Conservation (phyloP, 2,329 filamentous ascomycete genomes). For the Monilinia polystroma region DNA sequence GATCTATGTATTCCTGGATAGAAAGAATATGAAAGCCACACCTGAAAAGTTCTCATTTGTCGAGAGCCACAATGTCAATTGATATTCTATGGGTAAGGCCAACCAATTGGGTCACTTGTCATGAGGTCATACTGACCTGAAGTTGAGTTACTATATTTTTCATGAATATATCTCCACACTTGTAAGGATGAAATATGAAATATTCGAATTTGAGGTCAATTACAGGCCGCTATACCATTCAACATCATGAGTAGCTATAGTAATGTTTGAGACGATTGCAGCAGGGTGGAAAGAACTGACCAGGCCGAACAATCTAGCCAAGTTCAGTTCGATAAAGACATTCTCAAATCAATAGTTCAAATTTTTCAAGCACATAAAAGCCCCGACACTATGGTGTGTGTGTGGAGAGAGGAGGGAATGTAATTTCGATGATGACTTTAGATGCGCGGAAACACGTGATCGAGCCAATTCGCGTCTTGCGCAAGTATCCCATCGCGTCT, state of each 20-base stretch:
- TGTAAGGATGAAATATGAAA: neutral
- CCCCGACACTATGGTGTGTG: neutral
- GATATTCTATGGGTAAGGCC: neutral
- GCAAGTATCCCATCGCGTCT: neutral
- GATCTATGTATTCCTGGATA: neutral
- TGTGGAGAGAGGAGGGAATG: neutral
- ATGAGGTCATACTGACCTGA: neutral
- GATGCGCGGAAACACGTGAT: neutral
- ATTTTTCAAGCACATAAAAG: neutral
- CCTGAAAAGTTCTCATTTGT: neutral
- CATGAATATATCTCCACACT: neutral
- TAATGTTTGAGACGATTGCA: neutral
- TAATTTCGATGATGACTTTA: neutral
- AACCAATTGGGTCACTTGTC: neutral
- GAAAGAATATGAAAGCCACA: neutral
- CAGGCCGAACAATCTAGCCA: neutral
- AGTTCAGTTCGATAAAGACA: neutral
- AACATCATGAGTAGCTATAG: too few species aligned
- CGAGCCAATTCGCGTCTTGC: neutral
- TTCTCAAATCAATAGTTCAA: neutral
- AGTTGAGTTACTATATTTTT: neutral
- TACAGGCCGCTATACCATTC: too few species aligned
- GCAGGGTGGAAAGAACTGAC: neutral
- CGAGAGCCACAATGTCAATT: neutral
- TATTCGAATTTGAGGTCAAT: neutral